Evolutionary conservation across 352 stramenopile genomes (phyloP).

Genomic region (Phytophthora pinifolia): DNA sequence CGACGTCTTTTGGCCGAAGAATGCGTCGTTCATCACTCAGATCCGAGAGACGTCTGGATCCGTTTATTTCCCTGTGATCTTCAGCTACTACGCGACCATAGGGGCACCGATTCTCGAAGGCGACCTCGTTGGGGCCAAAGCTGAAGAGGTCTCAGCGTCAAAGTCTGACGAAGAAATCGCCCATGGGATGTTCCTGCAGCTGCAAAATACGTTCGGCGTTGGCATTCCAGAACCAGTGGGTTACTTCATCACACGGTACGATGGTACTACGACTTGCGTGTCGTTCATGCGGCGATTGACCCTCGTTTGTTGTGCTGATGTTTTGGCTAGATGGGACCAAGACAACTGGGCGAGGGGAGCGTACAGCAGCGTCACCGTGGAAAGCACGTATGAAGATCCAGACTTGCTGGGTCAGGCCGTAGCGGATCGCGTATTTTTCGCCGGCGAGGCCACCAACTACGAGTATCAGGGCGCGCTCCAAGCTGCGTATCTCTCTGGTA

Average conservation of each 20-base stretch:
- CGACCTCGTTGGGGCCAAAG: constrained; percentile 47
- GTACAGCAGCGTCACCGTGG: constrained; percentile 63
- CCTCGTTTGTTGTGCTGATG: background rate
- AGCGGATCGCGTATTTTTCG: constrained; percentile 52
- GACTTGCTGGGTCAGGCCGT: constrained; percentile 46
- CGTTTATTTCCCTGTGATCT: constrained; percentile 53
- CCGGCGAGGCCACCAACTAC: constrained; percentile 69
- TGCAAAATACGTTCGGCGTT: constrained; percentile 42
- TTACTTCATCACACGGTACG: constrained; percentile 51
- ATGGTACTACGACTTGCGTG: background rate
- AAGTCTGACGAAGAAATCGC: constrained; percentile 45
- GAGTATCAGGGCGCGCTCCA: constrained; percentile 71
- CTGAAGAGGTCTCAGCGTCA: constrained; percentile 29
- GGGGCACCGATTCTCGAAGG: constrained; percentile 48
- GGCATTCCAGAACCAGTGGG: constrained; percentile 33
- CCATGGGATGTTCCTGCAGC: constrained; percentile 33
- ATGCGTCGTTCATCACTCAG: constrained; percentile 44
- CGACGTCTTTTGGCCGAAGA: constrained; percentile 49
- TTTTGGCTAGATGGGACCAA: constrained; percentile 46
- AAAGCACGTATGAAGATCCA: constrained; percentile 57
- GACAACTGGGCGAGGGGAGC: constrained; percentile 52
- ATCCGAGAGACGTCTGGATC: constrained; percentile 11
- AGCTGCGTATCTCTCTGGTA: constrained; percentile 61
- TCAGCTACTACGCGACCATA: constrained; percentile 56
- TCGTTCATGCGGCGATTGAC: constrained; percentile 1